A percentile compares a stretch with the other conserved stretches of the same genome.
Evolutionary conservation across 331 rosid species (phyloP).

Genomic region (Rhamnella rubrinervis): DNA sequence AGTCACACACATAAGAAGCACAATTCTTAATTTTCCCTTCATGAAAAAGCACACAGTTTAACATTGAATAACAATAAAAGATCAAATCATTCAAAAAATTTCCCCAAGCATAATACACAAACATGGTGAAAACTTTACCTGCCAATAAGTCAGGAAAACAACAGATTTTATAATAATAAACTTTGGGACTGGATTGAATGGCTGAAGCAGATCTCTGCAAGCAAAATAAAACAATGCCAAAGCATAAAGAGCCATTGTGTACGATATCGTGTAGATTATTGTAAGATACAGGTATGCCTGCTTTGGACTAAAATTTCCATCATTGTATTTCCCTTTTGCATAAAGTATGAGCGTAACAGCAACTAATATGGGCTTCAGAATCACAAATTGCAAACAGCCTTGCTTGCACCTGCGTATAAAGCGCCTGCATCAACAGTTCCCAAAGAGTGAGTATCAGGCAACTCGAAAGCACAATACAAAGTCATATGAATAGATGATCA

Average conservation of each 20-base stretch:
- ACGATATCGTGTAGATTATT: constrained; percentile 84
- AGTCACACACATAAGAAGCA: not conserved
- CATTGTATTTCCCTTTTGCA: constrained; percentile 84
- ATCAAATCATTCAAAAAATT: not conserved
- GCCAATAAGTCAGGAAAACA: constrained; percentile 99
- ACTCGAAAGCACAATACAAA: constrained; percentile 11
- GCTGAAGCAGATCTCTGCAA: constrained; percentile 96
- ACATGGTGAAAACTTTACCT: constrained; percentile 43
- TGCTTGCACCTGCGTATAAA: constrained; percentile 99
- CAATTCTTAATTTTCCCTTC: not conserved
- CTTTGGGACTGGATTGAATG: constrained; percentile 98
- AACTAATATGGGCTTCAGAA: constrained; percentile 91
- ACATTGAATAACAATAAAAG: constrained; percentile 6
- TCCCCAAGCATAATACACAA: not conserved
- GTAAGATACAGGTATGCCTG: constrained; percentile 95
- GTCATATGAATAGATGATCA: not conserved
- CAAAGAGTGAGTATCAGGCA: constrained; percentile 20
- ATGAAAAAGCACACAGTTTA: constrained; percentile 10
- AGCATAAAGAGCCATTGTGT: constrained; percentile 89
- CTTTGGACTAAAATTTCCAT: constrained; percentile 86
- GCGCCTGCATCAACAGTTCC: constrained; percentile 67
- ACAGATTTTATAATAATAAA: constrained; percentile 91
- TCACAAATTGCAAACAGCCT: constrained; percentile 97
- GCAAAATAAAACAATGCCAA: constrained; percentile 92
- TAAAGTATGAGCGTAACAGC: constrained; percentile 84